Conservation (phyloP, 2,329 filamentous ascomycete species). For the Fusarium sublunatum region DNA sequence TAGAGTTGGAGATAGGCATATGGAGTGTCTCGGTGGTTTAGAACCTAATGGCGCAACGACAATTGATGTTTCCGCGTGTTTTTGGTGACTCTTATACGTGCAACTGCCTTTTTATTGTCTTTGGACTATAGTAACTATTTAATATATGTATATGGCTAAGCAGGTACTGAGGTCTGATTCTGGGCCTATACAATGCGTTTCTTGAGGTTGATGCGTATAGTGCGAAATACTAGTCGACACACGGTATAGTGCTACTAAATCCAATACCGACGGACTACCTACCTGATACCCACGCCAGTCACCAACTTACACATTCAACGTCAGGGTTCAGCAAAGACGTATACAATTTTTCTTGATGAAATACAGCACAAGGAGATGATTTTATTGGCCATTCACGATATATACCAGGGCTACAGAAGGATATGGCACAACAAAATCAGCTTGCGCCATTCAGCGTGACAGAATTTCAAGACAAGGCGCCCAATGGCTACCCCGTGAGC, state of each 20-base stretch:
- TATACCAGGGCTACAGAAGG: slow-evolving; percentile 7
- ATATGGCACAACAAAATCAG: slow-evolving; percentile 48
- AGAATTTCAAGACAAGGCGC: slow-evolving; percentile 65
- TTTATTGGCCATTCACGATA: background rate
- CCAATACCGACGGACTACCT: background rate
- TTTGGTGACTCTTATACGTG: slow-evolving; percentile 12
- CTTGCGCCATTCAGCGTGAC: slow-evolving; percentile 67
- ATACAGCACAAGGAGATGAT: slow-evolving; percentile 8
- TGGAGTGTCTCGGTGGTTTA: slow-evolving; percentile 44
- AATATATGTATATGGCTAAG: background rate
- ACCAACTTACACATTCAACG: slow-evolving; percentile 28
- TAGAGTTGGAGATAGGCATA: slow-evolving; percentile 36
- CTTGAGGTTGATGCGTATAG: too few species aligned
- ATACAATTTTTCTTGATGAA: background rate
- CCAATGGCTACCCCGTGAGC: slow-evolving; percentile 72
- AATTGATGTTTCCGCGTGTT: slow-evolving; percentile 38
- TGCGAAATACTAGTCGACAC: too few species aligned
- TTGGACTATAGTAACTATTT: background rate
- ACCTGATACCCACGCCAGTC: background rate
- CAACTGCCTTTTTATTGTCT: background rate
- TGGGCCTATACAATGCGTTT: too few species aligned
- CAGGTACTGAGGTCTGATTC: too few species aligned
- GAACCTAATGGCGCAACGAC: slow-evolving; percentile 49
- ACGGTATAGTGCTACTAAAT: slow-evolving; percentile 4
- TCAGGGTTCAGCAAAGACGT: background rate